Base-by-base conservation (phyloP, 1,139 yeast species). In the Blastobotrys arbuscula region DNA sequence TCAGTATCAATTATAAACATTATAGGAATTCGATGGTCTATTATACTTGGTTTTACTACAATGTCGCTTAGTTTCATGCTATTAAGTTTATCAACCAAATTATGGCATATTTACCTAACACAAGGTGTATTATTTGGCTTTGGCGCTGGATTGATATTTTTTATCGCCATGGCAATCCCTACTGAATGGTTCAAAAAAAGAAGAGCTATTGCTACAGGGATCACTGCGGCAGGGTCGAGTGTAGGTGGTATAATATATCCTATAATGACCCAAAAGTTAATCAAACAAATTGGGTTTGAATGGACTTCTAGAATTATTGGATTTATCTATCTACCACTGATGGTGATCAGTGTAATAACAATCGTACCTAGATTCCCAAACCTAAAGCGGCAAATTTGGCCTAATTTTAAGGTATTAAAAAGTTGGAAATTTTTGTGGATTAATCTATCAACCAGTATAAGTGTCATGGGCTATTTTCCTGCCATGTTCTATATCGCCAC, bases 221-320 rank as follows among this genome's bases (percentile, higher is more conserved):
- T 82, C 1, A 76, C 78, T 0, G 73, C 82, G 0, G 74, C 81
- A 1, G 86, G 87, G 0, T 74, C 84, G 2, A 81, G 84, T 9
- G 63, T 75, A 6, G 89, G 87, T 1, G 88, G 88, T 1, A 73
- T 82, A n/a, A 70, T 72, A 30, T 75, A 75, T 70, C 77, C 79
- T 1, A 67, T 73, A 49, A 69, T 68, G 5, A 62, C 71, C 12
- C 63, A 70, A 30, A 57, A 60, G 13, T 55, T 75, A 31, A 62
- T 69, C 42, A 50, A 57, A 19, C 54, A 65, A 45, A 67, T 78
- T 59, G 83, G 84, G 52, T 61, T 73, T 64, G 66, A 67, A 56
- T 68, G 86, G 74, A 72, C 79, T 1, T 79, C 77, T 57, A 62
- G 79, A 34, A 67, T 72, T 6, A 62, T 74, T 30, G 78, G 75